Evolutionary conservation across 148 eudicot species (phyloP).

Genomic region (Cornus suecica): DNA sequence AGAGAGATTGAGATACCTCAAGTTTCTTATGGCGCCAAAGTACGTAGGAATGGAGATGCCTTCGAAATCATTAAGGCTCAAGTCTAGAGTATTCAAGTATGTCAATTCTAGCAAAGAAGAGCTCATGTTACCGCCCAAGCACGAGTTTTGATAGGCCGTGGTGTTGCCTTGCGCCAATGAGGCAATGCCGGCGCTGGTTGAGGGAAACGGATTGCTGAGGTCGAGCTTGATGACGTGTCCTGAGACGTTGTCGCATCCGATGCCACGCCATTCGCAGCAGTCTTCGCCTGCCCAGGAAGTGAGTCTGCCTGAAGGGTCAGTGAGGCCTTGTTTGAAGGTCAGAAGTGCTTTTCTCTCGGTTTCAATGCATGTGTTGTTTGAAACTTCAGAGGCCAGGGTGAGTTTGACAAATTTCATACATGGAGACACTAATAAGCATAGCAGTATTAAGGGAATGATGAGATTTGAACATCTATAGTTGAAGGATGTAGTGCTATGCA

Average conservation of each 20-base stretch:
- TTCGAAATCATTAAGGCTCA: conserved; percentile 21
- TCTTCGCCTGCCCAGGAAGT: conserved; percentile 24
- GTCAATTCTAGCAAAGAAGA: conserved; percentile 23
- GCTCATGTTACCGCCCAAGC: conserved; percentile 6
- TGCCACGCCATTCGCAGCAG: conserved; percentile 28
- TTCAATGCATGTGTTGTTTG: not conserved
- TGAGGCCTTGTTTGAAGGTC: conserved; percentile 17
- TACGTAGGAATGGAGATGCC: conserved; percentile 17
- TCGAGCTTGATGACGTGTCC: conserved; percentile 17
- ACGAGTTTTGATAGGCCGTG: not conserved
- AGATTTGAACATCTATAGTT: too few species aligned
- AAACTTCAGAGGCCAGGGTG: too few species aligned
- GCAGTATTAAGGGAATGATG: too few species aligned
- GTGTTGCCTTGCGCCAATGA: not conserved
- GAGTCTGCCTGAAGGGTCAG: conserved; percentile 4
- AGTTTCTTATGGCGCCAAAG: conserved; percentile 14
- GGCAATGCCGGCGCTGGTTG: not conserved
- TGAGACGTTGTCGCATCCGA: conserved; percentile 15
- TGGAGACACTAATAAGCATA: too few species aligned
- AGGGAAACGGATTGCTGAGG: conserved; percentile 4
- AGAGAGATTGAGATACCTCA: conserved; percentile 18
- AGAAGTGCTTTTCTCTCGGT: not conserved
- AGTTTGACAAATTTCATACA: too few species aligned
- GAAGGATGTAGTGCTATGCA: too few species aligned
- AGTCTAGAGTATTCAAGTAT: conserved; percentile 20